Evolutionary conservation across 768 basidiomycete species (phyloP).

Genomic region (Tulasnella sp.): DNA sequence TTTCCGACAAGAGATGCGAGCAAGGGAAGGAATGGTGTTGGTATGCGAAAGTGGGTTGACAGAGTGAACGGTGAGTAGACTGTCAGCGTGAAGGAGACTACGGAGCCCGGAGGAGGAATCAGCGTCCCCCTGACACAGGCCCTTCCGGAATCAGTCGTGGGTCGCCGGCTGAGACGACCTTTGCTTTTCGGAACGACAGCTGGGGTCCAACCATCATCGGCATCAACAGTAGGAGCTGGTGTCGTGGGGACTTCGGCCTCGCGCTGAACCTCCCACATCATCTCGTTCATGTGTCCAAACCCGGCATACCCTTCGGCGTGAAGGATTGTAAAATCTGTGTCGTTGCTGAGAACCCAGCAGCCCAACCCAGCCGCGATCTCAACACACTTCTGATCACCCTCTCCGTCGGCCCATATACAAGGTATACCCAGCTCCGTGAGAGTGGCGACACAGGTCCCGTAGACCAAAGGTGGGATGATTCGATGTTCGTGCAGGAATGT

Average conservation of each 20-base stretch:
- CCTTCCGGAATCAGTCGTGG: conserved; percentile 2
- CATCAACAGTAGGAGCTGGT: background rate
- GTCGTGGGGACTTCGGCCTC: background rate
- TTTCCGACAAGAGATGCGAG: conserved; percentile 73
- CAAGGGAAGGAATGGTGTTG: conserved; percentile 62
- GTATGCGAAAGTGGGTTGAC: conserved; percentile 55
- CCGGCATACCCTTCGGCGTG: conserved; percentile 64
- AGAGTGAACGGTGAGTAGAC: conserved; percentile 53
- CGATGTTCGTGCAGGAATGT: conserved; percentile 64
- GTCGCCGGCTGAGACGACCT: background rate
- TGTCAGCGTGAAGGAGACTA: conserved; percentile 41
- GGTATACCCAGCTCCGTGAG: conserved; percentile 28
- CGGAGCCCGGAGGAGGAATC: conserved; percentile 9
- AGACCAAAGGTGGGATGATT: conserved; percentile 61
- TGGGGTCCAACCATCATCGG: conserved; percentile 20
- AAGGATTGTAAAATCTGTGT: conserved; percentile 75
- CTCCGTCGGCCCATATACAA: conserved; percentile 54
- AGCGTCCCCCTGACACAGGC: conserved; percentile 6
- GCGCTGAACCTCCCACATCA: conserved; percentile 46
- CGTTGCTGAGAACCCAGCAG: conserved; percentile 66
- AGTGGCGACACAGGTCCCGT: conserved; percentile 47
- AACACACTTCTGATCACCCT: conserved; percentile 65
- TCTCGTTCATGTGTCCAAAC: conserved; percentile 65
- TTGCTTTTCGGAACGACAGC: conserved; percentile 21
- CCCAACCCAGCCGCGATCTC: conserved; percentile 64